These are phyloP conservation scores for Suhomyces wounanorum DNA, from an alignment of 1,139 yeast genomes.

Conservation along the genomic window DNA sequence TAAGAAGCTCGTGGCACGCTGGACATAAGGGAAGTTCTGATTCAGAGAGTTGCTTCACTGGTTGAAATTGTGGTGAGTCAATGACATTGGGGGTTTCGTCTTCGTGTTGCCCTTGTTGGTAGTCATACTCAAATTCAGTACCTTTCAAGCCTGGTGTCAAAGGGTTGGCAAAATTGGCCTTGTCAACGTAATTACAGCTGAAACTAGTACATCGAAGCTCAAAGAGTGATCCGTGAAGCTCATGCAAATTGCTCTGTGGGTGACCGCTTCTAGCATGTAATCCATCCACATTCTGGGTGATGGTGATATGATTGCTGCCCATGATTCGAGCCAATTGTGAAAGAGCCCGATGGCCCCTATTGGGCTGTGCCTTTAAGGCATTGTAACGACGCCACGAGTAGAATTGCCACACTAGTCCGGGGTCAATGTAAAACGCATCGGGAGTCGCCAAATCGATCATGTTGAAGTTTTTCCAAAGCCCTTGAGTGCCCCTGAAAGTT, in stretches of 20 bases:
- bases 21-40: slow-evolving; percentile 78
- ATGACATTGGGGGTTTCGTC: neutral
- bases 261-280: slow-evolving; percentile 68
- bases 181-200: slow-evolving; percentile 62
- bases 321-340: slow-evolving; percentile 46
- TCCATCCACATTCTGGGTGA: slow-evolving; percentile 86
- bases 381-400: slow-evolving; percentile 67
- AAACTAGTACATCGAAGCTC: slow-evolving; percentile 74
- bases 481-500: slow-evolving; percentile 71
- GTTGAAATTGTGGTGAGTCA: slow-evolving; percentile 47
- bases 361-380: slow-evolving; percentile 71
- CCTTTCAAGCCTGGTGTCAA: slow-evolving; percentile 57
- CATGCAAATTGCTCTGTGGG: slow-evolving; percentile 49
- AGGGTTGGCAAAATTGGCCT: slow-evolving; percentile 59
- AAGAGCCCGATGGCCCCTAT: slow-evolving; percentile 69
- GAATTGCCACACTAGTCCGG: slow-evolving; percentile 88
- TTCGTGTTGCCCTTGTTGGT: neutral
- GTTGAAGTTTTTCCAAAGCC: slow-evolving; percentile 76
- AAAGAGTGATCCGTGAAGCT: slow-evolving; percentile 80
- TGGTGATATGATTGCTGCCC: slow-evolving; percentile 50
- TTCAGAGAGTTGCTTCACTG: slow-evolving; percentile 49
- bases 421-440: slow-evolving; percentile 81
- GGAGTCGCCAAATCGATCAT: slow-evolving; percentile 88
- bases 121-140: slow-evolving; percentile 34
- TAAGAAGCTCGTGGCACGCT: slow-evolving; percentile 56